phyloP scores from a whole-genome alignment of 371 early-diverging fungal species.

The Syncephalis plumigaleata region DNA sequence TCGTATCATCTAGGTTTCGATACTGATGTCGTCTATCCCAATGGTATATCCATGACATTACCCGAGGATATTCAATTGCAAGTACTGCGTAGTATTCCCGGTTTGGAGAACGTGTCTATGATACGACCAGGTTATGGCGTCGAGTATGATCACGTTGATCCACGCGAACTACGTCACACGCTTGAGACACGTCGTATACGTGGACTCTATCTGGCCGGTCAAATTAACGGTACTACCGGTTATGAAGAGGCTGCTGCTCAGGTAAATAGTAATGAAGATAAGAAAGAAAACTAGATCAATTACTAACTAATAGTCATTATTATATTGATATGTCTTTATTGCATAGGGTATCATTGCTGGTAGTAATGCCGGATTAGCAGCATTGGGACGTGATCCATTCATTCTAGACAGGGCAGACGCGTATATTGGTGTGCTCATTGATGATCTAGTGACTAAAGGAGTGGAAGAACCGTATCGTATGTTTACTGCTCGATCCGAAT shows the following conservation, averaged over 20 bases:
- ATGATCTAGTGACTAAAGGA: slow-evolving; percentile 68
- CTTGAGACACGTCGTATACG: slow-evolving; percentile 60
- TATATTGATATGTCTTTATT: neutral
- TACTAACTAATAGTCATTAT: neutral
- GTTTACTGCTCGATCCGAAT: slow-evolving; percentile 73
- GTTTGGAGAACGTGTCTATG: slow-evolving; percentile 62
- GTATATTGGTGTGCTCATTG: slow-evolving; percentile 72
- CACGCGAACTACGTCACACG: slow-evolving; percentile 56
- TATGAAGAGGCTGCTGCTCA: slow-evolving; percentile 83
- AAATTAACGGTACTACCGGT: slow-evolving; percentile 80
- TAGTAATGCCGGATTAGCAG: slow-evolving; percentile 55
- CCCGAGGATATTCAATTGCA: slow-evolving; percentile 58
- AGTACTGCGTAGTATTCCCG: slow-evolving; percentile 53
- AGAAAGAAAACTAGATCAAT: too few species aligned
- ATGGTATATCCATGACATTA: slow-evolving; percentile 71
- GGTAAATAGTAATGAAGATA: neutral
- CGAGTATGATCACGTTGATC: slow-evolving; percentile 76
- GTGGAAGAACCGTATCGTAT: slow-evolving; percentile 76
- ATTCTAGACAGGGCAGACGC: slow-evolving; percentile 61
- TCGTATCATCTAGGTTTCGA: slow-evolving; percentile 18
- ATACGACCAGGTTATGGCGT: slow-evolving; percentile 66
- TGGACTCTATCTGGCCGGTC: slow-evolving; percentile 69
- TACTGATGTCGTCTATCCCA: slow-evolving; percentile 57
- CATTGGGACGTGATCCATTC: slow-evolving; percentile 30
- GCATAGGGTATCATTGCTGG: slow-evolving; percentile 54